Conservation (phyloP, 2,329 filamentous ascomycete genomes). For the Chaetomiaceae sp. region DNA sequence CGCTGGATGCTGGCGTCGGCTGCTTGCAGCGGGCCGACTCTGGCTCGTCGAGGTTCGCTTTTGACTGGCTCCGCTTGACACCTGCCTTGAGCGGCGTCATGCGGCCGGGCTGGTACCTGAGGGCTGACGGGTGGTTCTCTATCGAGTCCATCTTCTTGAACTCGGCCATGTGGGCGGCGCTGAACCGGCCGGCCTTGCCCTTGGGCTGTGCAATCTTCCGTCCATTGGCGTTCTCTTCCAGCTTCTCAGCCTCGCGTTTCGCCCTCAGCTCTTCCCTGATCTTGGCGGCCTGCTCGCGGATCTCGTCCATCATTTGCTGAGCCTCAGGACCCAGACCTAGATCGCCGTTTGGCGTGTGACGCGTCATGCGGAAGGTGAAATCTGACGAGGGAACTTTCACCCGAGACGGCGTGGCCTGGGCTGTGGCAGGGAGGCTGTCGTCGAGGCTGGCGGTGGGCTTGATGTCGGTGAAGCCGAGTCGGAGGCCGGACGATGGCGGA, state of each 20-base stretch:
- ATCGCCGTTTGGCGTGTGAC: conserved; percentile 39
- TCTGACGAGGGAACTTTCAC: conserved; percentile 48
- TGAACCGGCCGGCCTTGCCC: conserved; percentile 74
- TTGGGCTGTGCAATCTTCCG: conserved; percentile 78
- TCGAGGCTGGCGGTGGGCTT: conserved; percentile 49
- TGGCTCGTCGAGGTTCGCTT: conserved; percentile 50
- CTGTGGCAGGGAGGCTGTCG: conserved; percentile 37
- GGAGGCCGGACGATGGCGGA: conserved; percentile 71
- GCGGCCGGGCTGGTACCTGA: conserved; percentile 55
- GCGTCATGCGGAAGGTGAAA: conserved; percentile 62
- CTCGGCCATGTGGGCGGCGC: conserved; percentile 76
- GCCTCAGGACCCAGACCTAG: conserved; percentile 58
- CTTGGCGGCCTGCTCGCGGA: conserved; percentile 66
- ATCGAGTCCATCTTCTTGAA: conserved; percentile 99
- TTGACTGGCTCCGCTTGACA: conserved; percentile 52
- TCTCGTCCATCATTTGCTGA: conserved; percentile 58
- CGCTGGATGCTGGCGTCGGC: conserved; percentile 28
- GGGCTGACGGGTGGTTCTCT: conserved; percentile 76
- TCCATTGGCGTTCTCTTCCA: conserved; percentile 39
- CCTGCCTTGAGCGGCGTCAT: conserved; percentile 47
- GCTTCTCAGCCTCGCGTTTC: conserved; percentile 53
- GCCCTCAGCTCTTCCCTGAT: conserved; percentile 66
- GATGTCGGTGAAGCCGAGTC: conserved; percentile 78
- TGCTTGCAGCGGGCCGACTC: conserved; percentile 35
- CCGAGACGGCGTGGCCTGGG: conserved; percentile 63